Evolutionary conservation across 192 early-diverging fungal genomes (phyloP), one percentile per base, ranked within the genome.

Genomic region (Powellomyces hirtus): DNA sequence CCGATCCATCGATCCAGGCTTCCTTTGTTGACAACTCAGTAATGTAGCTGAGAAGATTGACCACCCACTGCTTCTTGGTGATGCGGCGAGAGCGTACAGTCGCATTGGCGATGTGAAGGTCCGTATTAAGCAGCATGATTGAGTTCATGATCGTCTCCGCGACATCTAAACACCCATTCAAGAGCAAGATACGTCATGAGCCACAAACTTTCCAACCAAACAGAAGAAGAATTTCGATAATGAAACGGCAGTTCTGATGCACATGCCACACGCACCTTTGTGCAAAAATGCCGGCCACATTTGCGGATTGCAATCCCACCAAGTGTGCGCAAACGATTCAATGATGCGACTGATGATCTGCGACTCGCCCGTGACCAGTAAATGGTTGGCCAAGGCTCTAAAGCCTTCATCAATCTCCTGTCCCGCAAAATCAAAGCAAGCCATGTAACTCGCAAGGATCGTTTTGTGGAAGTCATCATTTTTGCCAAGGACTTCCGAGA

Each of bases 311-410:
- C 92, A 95, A 36, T 86, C 80, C 74, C 89, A 90, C 71, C 89
- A 97, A 1, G 90, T 82, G 58, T 82, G 76, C n/a, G 94, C 84
- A 77, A 97, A 89, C 20, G 80, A 89, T 59, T 88, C 87, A 50
- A 98, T 74, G 38, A 98, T 89, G 30, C 96, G 87, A 76, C 94
- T 94, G 33, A 98, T 89, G 57, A 91, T 84, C 73, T 98, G 96
- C 16, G 94, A 88, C 76, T 98, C 96, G 30, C 91, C 96, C 50
- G 90, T 91, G 59, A 98, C 75, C 22, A 88, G 86, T 0, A 96
- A 80, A 27, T 92, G 89, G 37, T 77, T 75, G 66, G 93, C 93
- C 53, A 98, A 72, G 24, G 67, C 60, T 73, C 86, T 83, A 57
- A 98, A 90, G 13, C 90, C 91, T 58, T 81, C 76, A 66, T 96